These are phyloP conservation scores for Paecilomyces variotii DNA, from an alignment of 2,329 filamentous ascomycete genomes.

Conservation along the genomic window DNA sequence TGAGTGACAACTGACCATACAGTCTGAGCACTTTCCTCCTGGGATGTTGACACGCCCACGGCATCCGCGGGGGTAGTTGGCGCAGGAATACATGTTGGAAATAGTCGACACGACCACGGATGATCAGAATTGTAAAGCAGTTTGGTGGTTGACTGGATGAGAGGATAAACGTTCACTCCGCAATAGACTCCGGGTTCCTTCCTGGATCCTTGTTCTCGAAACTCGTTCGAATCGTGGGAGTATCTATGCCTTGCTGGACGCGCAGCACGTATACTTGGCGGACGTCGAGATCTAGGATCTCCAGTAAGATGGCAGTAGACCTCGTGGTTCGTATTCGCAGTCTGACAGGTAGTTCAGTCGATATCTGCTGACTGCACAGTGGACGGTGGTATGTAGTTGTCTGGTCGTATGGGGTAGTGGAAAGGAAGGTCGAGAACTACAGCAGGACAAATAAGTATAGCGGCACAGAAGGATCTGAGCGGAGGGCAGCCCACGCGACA, in stretches of 20 bases:
- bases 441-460: background rate
- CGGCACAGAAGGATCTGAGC: background rate
- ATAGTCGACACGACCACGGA: background rate
- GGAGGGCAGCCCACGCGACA: background rate
- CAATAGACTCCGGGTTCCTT: background rate
- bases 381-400: background rate
- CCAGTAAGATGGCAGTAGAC: background rate
- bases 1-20: constrained; percentile 29
- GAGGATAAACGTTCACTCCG: background rate
- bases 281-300: background rate
- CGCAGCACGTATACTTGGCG: background rate
- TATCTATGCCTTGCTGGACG: background rate
- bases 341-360: background rate
- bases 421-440: background rate
- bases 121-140: background rate
- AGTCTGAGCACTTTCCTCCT: constrained; percentile 38
- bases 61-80: constrained; percentile 41
- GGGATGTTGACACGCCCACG: constrained; percentile 37
- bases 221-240: background rate
- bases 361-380: background rate
- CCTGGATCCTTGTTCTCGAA: background rate
- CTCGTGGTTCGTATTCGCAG: background rate
- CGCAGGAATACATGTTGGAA: constrained; percentile 39
- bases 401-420: background rate
- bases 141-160: background rate